These are phyloP conservation scores for Rusavskia elegans DNA, from an alignment of 495 filamentous ascomycete species.

Conservation along the genomic window DNA sequence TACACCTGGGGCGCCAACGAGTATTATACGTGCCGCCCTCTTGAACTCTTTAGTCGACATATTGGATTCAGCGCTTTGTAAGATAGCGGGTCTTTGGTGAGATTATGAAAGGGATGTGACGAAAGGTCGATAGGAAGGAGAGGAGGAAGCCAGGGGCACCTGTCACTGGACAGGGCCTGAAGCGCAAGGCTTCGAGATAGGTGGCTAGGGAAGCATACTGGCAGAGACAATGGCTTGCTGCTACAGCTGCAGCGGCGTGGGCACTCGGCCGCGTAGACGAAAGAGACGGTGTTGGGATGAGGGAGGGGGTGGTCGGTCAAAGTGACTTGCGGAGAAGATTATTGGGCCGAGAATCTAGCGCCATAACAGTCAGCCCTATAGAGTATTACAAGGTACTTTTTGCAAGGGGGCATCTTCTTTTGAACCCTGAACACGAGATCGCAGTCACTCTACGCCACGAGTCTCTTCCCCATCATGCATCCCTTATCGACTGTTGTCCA, in stretches of 20 bases:
- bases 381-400: too few species aligned
- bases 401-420: too few species aligned
- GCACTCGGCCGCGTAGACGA: too few species aligned
- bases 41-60: constrained; percentile 37
- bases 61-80: background rate
- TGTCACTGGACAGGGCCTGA: constrained; percentile 8
- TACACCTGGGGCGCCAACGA: constrained; percentile 81
- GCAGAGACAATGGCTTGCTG: background rate
- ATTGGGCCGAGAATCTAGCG: background rate
- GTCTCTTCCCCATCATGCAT: background rate
- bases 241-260: background rate
- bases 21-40: constrained; percentile 79
- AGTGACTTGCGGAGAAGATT: background rate
- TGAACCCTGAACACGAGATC: background rate
- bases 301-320: background rate
- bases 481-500: too few species aligned
- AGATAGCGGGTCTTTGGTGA: background rate
- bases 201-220: constrained; percentile 10
- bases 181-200: constrained; percentile 10
- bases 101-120: background rate
- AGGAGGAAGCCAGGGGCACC: background rate
- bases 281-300: too few species aligned
- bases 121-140: background rate
- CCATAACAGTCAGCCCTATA: too few species aligned
- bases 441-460: background rate